These are phyloP conservation scores for Aegilops longissima DNA, from an alignment of 176 grass and related monocot species.

Conservation along the genomic window DNA sequence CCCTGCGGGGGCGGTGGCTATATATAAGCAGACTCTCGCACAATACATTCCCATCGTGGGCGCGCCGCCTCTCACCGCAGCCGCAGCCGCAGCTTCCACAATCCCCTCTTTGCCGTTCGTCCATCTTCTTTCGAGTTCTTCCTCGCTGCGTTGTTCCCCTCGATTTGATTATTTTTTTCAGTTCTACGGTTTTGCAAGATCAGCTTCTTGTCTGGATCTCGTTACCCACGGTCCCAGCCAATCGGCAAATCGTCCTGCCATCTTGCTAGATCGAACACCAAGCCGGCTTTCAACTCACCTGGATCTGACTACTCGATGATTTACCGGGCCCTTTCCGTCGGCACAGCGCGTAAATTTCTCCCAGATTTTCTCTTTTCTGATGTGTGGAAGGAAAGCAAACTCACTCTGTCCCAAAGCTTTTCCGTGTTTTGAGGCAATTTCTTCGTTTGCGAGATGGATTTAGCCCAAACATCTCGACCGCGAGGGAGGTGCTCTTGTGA, in stretches of 20 bases:
- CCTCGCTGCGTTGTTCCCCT: background rate
- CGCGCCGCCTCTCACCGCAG: background rate
- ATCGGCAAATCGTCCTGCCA: constrained; percentile 39
- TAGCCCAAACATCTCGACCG: background rate
- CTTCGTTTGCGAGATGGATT: constrained; percentile 68
- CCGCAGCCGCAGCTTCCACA: background rate
- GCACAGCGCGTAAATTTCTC: background rate
- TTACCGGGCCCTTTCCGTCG: constrained; percentile 64
- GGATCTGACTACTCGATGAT: constrained; percentile 65
- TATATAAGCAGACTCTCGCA: background rate
- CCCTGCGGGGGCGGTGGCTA: background rate
- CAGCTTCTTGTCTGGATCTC: constrained; percentile 68
- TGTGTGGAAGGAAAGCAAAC: constrained; percentile 32
- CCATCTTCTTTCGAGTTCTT: background rate
- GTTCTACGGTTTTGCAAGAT: constrained; percentile 34
- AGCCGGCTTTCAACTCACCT: constrained; percentile 63
- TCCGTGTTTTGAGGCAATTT: constrained; percentile 80
- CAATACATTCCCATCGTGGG: rapidly evolving
- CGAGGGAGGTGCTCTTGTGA: constrained; percentile 28
- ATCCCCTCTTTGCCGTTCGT: background rate
- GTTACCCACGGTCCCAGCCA: constrained; percentile 28
- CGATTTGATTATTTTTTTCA: background rate
- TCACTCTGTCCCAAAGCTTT: constrained; percentile 71
- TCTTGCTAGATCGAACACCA: constrained; percentile 51
- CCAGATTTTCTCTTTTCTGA: too few relatives aligned